Percentiles rank a stretch among this genome's conserved stretches.
Conservation (phyloP, 495 filamentous ascomycete genomes). For the Penicillium diatomitis region DNA sequence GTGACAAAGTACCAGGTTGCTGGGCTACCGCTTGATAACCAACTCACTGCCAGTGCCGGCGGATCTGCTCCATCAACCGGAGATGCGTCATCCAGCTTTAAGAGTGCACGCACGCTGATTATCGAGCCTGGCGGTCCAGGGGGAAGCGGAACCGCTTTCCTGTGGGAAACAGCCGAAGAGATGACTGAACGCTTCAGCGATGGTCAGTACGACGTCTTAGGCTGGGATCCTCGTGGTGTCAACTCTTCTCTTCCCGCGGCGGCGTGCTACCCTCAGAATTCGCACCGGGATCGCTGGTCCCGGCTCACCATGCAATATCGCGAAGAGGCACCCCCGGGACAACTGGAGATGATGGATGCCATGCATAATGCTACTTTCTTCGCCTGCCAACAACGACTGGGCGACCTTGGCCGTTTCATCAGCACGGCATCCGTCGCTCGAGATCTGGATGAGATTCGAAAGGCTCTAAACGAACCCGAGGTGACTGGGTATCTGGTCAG, state of each 20-base stretch:
- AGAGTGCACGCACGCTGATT: conserved; percentile 13
- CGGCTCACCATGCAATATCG: conserved; percentile 4
- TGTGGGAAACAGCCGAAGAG: conserved; percentile 9
- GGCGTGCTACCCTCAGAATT: conserved; percentile 9
- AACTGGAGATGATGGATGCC: conserved; percentile 8
- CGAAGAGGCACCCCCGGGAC: conserved; percentile 4
- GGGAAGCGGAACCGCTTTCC: conserved; percentile 6
- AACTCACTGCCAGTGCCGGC: background rate
- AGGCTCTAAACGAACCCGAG: conserved; percentile 8
- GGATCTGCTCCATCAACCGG: background rate
- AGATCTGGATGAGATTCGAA: conserved; percentile 12
- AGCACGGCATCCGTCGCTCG: conserved; percentile 12
- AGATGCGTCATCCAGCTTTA: background rate
- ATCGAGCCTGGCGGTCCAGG: conserved; percentile 12
- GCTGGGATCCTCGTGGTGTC: conserved; percentile 14
- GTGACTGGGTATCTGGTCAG: conserved; percentile 12
- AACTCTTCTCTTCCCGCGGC: conserved; percentile 8
- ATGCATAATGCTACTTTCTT: conserved; percentile 13
- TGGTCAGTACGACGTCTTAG: conserved; percentile 7
- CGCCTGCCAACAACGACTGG: conserved; percentile 8
- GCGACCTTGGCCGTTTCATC: conserved; percentile 12
- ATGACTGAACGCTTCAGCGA: conserved; percentile 10
- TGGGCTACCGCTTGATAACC: conserved; percentile 1
- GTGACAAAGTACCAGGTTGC: conserved; percentile 12
- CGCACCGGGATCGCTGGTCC: conserved; percentile 10